Evolutionary conservation across 2,329 filamentous ascomycete species (phyloP).

Genomic region (Calonectria honghensis): DNA sequence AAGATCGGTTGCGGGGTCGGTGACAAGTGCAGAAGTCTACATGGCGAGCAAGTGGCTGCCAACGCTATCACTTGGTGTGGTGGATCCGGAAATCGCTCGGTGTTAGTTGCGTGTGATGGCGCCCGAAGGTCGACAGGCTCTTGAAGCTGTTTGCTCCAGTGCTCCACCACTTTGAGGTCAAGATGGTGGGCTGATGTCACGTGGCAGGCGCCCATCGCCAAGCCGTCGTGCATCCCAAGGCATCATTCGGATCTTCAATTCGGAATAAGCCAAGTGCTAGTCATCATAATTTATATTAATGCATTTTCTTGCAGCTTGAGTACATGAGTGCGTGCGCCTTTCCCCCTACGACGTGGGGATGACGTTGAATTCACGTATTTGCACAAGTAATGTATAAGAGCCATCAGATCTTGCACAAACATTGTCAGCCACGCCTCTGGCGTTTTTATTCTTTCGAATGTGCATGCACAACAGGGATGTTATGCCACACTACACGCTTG

Average conservation of each 20-base stretch:
- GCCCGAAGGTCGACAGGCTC: neutral
- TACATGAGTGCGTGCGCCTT: too few species aligned
- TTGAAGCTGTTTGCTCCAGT: neutral
- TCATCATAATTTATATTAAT: neutral
- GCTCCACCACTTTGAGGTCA: neutral
- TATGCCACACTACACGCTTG: neutral
- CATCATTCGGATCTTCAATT: neutral
- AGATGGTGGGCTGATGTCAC: constrained; percentile 4
- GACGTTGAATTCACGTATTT: neutral
- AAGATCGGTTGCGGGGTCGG: constrained; percentile 6
- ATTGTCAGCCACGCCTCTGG: neutral
- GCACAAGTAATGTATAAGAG: neutral
- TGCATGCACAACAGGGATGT: too few species aligned
- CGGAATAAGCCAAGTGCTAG: neutral
- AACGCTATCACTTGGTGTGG: neutral
- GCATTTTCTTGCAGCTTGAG: too few species aligned
- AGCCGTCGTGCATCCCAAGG: neutral
- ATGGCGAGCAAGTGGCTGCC: constrained; percentile 2
- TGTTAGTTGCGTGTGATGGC: constrained; percentile 4
- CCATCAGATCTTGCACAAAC: neutral
- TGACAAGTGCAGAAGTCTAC: neutral
- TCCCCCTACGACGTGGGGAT: too few species aligned
- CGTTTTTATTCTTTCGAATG: neutral
- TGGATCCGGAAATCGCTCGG: constrained; percentile 12
- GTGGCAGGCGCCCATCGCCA: constrained; percentile 11